Base-by-base conservation (phyloP, 139 green algal species). In the Marvania coccoides region DNA sequence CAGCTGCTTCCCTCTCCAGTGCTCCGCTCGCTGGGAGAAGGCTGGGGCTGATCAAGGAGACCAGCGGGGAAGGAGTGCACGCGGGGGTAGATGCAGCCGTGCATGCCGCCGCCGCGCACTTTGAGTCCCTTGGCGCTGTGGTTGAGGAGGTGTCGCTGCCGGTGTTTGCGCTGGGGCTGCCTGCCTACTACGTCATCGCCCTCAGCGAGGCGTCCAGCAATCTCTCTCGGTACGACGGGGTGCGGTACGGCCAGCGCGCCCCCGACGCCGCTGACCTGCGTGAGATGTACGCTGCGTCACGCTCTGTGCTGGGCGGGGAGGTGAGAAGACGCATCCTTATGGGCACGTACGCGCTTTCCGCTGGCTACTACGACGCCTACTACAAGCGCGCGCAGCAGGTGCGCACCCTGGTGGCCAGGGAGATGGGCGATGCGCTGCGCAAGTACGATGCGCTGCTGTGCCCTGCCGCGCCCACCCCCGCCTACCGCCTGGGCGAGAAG, bases 371-470 rank as follows among this genome's bases (percentile, higher is more conserved):
- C 55, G 94, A 99, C 69, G 94, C 94, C 1, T 97, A 90, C 78
- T 99, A 99, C 81, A 95, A 95, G 74, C 78, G 83, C 0, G 93
- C 94, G 0, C 94, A 98, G 75, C 87, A 96, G 80, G 88, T 97
- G 24, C 85, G 94, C 28, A 96, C 88, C 9, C 69, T 96, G 12
- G 79, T 98, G 2, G 75, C 78, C 58, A 56, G 63, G 8, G 90
- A 94, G 67, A 73, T 95, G 79, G 34, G 34, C 12, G 40, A 8
- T 6, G 81, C 84, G 0, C 77, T 96, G 53, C 8, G 56, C 15
- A 26, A 47, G 10, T 90, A 73, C 58, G 85, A 93, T 54, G 79
- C 76, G 10, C 77, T 98, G 29, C 60, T 98, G 3, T 83, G 64
- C n/a, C 94, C 93, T 12, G 77, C 79, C 6, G 87, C 89, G 2